A percentile compares a stretch with the other conserved stretches of the same genome.
Conservation (phyloP, 2,329 filamentous ascomycete species). For the Periglandula ipomoeae region DNA sequence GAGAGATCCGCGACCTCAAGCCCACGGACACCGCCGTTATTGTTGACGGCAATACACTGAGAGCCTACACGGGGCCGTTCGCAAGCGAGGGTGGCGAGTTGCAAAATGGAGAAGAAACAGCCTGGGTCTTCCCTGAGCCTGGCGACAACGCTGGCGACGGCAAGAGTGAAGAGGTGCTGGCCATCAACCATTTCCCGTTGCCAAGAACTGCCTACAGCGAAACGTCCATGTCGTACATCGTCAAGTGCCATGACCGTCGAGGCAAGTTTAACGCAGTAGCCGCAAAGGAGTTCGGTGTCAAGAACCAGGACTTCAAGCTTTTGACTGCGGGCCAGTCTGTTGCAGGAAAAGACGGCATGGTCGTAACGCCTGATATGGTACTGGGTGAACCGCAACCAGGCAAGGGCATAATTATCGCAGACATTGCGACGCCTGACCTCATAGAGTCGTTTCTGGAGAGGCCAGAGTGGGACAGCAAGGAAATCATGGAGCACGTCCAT, state of each 20-base stretch:
- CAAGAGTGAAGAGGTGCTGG: slow-evolving; percentile 11
- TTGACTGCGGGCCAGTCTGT: slow-evolving; percentile 59
- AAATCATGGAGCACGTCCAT: slow-evolving; percentile 58
- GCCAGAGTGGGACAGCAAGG: slow-evolving; percentile 58
- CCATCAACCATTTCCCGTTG: slow-evolving; percentile 31
- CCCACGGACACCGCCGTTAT: slow-evolving; percentile 41
- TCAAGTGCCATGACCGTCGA: slow-evolving; percentile 65
- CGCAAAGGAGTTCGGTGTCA: slow-evolving; percentile 58
- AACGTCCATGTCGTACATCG: slow-evolving; percentile 75
- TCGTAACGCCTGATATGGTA: slow-evolving; percentile 81
- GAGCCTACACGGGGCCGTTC: slow-evolving; percentile 58
- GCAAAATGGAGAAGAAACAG: slow-evolving; percentile 13
- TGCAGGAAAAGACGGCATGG: slow-evolving; percentile 51
- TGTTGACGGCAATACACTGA: slow-evolving; percentile 53
- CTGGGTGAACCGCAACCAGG: slow-evolving; percentile 59
- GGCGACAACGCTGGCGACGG: slow-evolving; percentile 9
- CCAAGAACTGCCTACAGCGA: slow-evolving; percentile 58
- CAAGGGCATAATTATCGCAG: slow-evolving; percentile 68
- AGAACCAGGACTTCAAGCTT: slow-evolving; percentile 43
- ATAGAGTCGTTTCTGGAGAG: slow-evolving; percentile 60
- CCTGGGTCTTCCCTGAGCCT: slow-evolving; percentile 19
- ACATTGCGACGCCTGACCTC: slow-evolving; percentile 64
- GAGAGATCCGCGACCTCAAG: slow-evolving; percentile 19
- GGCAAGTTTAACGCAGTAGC: slow-evolving; percentile 68
- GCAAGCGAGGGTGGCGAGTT: slow-evolving; percentile 12